phyloP scores from a whole-genome alignment of 768 basidiomycete species.

The Pleurotus tuoliensis region DNA sequence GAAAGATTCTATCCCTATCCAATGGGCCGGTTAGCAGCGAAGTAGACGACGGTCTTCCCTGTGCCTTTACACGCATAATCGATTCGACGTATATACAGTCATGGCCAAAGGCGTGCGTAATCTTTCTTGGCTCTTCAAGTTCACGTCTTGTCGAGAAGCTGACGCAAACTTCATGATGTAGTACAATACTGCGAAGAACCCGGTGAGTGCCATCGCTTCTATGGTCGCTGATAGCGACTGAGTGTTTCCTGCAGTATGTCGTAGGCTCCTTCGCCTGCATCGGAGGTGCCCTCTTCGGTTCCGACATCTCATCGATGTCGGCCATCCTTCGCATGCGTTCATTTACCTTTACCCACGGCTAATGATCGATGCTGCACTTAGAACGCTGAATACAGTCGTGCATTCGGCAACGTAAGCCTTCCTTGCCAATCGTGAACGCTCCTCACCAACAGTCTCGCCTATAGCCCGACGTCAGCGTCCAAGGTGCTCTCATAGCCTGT shows the following conservation, averaged over 20 bases:
- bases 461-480: slow-evolving; percentile 46
- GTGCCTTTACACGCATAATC: background rate
- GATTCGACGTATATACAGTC: background rate
- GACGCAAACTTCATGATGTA: slow-evolving; percentile 14
- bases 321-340: slow-evolving; percentile 56
- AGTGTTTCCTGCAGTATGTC: slow-evolving; percentile 46
- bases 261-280: slow-evolving; percentile 82
- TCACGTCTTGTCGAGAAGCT: background rate
- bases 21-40: no score
- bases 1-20: no score
- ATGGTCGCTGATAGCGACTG: background rate
- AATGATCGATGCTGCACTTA: slow-evolving; percentile 12
- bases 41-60: background rate
- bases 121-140: background rate
- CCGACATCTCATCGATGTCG: slow-evolving; percentile 84
- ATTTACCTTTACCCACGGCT: background rate
- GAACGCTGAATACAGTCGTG: slow-evolving; percentile 34
- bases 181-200: slow-evolving; percentile 57
- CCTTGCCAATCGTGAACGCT: no score
- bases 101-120: slow-evolving; percentile 1
- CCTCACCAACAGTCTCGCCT: no score
- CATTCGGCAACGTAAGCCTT: slow-evolving; percentile 33
- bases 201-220: slow-evolving; percentile 29
- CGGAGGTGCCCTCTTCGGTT: slow-evolving; percentile 72
- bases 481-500: slow-evolving; percentile 73